Evolutionary conservation across 345 rosid genomes (phyloP), one percentile per base, ranked within the genome.

Genomic region (Excoecaria cochinchinensis): DNA sequence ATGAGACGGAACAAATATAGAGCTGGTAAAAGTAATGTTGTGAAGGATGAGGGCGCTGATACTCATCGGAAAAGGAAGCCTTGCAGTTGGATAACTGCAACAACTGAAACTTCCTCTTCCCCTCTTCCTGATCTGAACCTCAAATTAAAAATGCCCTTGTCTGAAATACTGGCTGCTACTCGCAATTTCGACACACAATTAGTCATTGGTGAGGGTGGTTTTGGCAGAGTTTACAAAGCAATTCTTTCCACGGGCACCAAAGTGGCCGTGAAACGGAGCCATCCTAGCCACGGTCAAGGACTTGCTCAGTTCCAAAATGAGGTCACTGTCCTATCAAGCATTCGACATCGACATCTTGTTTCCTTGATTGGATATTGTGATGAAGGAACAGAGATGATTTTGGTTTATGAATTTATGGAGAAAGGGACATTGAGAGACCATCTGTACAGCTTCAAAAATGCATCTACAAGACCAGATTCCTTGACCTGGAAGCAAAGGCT

Each of bases 341-440:
- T 61, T 57, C 42, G n/a, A 7, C 40, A 61, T 31, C n/a, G 19
- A 8, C 66, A 61, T 9, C 68, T 64, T 8, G 68, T 64, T 39
- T 64, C 68, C 15, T 64, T 64, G 10, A 64, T 39, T 40, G 68
- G 68, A 24, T 64, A 64, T 11, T 64, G 48, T 19, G 14, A 39
- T 19, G 68, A 64, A 17, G 48, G 6, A 40, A 36, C 46, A 6
- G 48, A 64, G 48, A 64, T 64, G 68, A 64, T 39, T 38, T 19
- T 64, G 68, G 68, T 39, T 64, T 64, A 63, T 40, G 68, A 64
- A 19, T 64, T 64, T 11, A 64, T 64, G 68, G 68, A 64, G 6
- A 64, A 64, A 11, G 48, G 48, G 12, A 64, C 68, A 17, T 7
- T 64, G 1, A 64, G 68, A 24, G 68, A 64, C n/a, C 68, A 64